Base-by-base conservation (phyloP, 495 filamentous ascomycete species). In the Xylaria grammica region DNA sequence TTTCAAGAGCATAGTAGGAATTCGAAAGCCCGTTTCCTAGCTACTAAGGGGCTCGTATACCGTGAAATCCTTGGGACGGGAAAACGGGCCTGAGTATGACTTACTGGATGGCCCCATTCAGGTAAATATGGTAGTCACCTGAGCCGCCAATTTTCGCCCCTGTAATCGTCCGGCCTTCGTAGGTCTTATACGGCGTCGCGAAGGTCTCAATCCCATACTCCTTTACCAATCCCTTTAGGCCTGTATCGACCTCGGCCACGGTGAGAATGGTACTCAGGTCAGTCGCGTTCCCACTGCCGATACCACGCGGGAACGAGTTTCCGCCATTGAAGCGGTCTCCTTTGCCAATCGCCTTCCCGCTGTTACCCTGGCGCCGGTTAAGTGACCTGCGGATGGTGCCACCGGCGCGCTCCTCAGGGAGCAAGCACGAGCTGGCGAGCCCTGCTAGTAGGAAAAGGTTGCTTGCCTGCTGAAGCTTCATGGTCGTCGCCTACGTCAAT, bases 201-300 rank as follows among this genome's bases (percentile, higher is more conserved):
- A 78, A 74, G n/a, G 65, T 64, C 15, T 54, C 29, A 56, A 75
- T 55, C 10, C 68, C 65, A 65, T 76, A 79, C 26, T 56, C 62
- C 1, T 65, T 72, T 19, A 42, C 71, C 17, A 79, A 69, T 7
- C 68, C 75, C 42, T 74, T 58, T 22, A 78, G 9, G 17, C 67
- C 77, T 1, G 69, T 71, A n/a, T 44, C 17, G 51, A 79, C 72
- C 65, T 79, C 77, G 17, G 68, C 63, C 3, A 72, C 45, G 62
- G 70, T 78, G 26, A 79, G 57, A 38, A 78, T 69, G 17, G 62
- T 71, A 27, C 49, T 55, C 60, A 63, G 32, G 26, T 64, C 60
- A 50, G 74, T 62, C 19, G 62, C 66, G 20, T 62, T 64, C 1
- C 61, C 60, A 46, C 60, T 70, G 46, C 75, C 75, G 6, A 78